These are phyloP conservation scores for Senna tora DNA, from an alignment of 306 rosid species.

Conservation along the genomic window DNA sequence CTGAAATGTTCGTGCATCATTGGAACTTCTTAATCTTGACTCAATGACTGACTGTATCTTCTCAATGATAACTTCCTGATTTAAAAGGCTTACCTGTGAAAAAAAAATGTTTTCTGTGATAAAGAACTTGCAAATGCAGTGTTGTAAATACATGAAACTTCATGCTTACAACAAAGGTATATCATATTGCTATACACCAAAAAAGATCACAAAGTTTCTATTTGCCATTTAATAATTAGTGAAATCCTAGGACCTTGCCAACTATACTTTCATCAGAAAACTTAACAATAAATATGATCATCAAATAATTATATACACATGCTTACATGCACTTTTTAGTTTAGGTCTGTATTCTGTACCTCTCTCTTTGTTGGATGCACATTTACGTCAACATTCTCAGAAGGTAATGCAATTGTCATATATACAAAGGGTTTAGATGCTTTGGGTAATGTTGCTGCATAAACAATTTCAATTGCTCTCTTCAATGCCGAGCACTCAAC, in stretches of 20 bases:
- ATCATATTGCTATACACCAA: neutral
- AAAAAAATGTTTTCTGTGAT: slow-evolving; percentile 25
- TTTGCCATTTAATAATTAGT: neutral
- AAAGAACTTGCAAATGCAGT: slow-evolving; percentile 14
- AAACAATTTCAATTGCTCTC: slow-evolving; percentile 93
- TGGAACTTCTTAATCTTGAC: slow-evolving; percentile 82
- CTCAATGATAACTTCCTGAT: slow-evolving; percentile 89
- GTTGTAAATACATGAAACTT: slow-evolving; percentile 12
- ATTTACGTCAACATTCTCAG: slow-evolving; percentile 88
- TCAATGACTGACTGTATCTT: slow-evolving; percentile 84
- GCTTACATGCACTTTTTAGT: slow-evolving; percentile 17
- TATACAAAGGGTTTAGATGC: slow-evolving; percentile 93
- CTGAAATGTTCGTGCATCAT: slow-evolving; percentile 68
- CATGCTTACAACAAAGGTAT: neutral
- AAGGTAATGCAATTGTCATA: slow-evolving; percentile 78
- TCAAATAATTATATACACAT: slow-evolving; percentile 17
- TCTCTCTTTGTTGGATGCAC: slow-evolving; percentile 96
- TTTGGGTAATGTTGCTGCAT: slow-evolving; percentile 92
- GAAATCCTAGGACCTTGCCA: neutral
- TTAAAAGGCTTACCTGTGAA: slow-evolving; percentile 83
- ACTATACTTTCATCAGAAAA: slow-evolving; percentile 12
- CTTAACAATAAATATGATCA: slow-evolving; percentile 26
- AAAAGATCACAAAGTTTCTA: neutral
- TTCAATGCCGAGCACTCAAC: slow-evolving; percentile 92
- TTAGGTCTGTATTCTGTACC: slow-evolving; percentile 46